phyloP scores from a whole-genome alignment of 2,329 filamentous ascomycete genomes.

The Colletotrichum sp. region DNA sequence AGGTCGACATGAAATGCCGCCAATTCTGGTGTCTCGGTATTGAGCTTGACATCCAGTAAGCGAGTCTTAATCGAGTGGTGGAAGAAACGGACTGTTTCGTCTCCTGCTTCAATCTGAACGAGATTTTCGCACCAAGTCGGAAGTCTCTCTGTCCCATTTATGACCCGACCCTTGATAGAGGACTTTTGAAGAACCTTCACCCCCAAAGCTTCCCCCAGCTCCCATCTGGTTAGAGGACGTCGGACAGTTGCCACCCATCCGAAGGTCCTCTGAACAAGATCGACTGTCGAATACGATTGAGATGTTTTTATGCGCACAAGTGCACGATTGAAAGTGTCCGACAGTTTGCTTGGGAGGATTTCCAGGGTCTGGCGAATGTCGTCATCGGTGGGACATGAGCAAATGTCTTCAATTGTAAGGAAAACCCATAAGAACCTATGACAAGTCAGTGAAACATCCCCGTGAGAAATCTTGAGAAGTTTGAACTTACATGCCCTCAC shows the following conservation, averaged over 20 bases:
- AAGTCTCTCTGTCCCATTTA: fast-evolving
- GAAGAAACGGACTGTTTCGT: not conserved
- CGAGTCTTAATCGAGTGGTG: not conserved
- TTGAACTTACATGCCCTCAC: constrained; percentile 37
- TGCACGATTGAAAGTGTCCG: fast-evolving
- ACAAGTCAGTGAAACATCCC: fast-evolving
- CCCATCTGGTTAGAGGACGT: fast-evolving
- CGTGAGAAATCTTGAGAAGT: fast-evolving
- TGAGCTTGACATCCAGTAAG: fast-evolving
- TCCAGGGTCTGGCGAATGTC: fast-evolving
- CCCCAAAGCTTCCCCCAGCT: fast-evolving
- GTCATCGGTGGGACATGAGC: fast-evolving
- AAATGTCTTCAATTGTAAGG: fast-evolving
- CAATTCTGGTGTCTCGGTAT: not conserved
- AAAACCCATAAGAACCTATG: not conserved
- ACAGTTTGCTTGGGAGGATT: fast-evolving
- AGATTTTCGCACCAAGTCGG: fast-evolving
- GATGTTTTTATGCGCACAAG: too few species aligned
- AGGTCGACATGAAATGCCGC: fast-evolving
- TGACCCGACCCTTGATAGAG: fast-evolving
- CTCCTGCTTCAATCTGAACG: fast-evolving
- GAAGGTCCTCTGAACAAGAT: not conserved
- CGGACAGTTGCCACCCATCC: fast-evolving
- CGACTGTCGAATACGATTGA: too few species aligned
- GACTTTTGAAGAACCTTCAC: not conserved